These are phyloP conservation scores for Cylindricascospora bacillispora DNA, from an alignment of 1,139 yeast species.

Conservation along the genomic window DNA sequence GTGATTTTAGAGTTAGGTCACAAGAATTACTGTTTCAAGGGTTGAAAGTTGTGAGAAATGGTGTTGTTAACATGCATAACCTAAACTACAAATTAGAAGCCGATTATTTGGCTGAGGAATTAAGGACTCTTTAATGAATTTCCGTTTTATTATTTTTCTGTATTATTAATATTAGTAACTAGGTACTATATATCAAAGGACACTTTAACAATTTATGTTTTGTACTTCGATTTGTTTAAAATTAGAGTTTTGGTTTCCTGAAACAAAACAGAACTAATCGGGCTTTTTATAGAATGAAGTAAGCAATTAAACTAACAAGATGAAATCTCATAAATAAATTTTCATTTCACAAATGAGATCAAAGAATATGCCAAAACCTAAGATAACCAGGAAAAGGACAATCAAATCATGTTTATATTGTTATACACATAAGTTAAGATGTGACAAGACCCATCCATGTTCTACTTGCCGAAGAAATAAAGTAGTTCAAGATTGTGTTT, in stretches of 20 bases:
- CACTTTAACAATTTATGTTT: too few relatives aligned
- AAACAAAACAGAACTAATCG: too few relatives aligned
- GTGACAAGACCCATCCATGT: slow-evolving; percentile 16
- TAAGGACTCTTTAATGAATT: slow-evolving; percentile 9
- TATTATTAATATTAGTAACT: too few relatives aligned
- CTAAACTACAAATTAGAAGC: slow-evolving; percentile 54
- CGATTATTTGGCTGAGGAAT: slow-evolving; percentile 35
- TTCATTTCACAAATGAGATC: too few relatives aligned
- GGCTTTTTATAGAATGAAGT: too few relatives aligned
- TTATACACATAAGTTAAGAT: slow-evolving; percentile 17
- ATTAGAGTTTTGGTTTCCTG: too few relatives aligned
- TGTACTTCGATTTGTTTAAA: too few relatives aligned
- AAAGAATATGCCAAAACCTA: too few relatives aligned
- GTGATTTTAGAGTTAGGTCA: not conserved
- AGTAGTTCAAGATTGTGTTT: slow-evolving; percentile 9
- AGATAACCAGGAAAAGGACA: slow-evolving; percentile 14
- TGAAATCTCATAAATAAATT: too few relatives aligned
- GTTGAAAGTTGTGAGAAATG: not conserved
- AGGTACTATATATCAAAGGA: too few relatives aligned
- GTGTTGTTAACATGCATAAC: slow-evolving; percentile 7
- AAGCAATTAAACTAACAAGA: too few relatives aligned
- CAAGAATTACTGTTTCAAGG: not conserved
- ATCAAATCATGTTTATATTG: slow-evolving; percentile 19
- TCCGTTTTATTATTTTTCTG: not conserved
- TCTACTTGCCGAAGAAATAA: slow-evolving; percentile 9